Base-by-base conservation (phyloP, 1,139 yeast species). In the Geotrichum reessii region DNA sequence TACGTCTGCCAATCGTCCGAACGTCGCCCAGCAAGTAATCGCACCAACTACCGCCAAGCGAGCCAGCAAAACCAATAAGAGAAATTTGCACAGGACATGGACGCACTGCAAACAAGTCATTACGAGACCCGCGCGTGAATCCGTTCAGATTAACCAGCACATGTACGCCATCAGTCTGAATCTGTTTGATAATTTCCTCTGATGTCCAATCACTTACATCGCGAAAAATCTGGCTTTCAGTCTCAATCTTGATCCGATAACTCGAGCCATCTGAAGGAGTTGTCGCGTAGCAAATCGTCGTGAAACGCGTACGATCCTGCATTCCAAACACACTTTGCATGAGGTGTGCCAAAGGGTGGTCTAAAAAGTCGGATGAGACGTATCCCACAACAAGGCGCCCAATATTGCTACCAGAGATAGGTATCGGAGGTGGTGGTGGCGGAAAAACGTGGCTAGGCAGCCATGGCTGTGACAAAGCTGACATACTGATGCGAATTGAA, bases 31-130 rank as follows among this genome's bases (percentile, higher is more conserved):
- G 61, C 21, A 71, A 57, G 53, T 71, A 71, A 55, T 71, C 74
- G 52, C 68, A 65, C 74, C 74, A 71, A 22, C 65, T 67, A 7
- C 70, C 71, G 2, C 73, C 74, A 59, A 71, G 60, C 14, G 73
- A 66, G 2, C 74, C 74, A 1, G 74, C 74, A 61, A 71, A 72
- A 3, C 74, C 74, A 73, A 72, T 70, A 12, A 71, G 61, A 2
- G 72, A 62, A 11, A 71, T 60, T 52, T 70, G 72, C n/a, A 72
- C 61, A 2, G 74, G 74, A 40, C 71, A 69, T 4, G 73, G 71
- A 9, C 74, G 61, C 12, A 69, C 65, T 2, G 74, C 73, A 60
- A 72, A 72, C 2, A 72, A 64, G 57, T 72, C 74, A 52, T 71
- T 72, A 7, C 73, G 61, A 2, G 74, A 71, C 1, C 74, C 74